Evolutionary conservation across 306 rosid species (phyloP).

Genomic region (Mimosa pudica): DNA sequence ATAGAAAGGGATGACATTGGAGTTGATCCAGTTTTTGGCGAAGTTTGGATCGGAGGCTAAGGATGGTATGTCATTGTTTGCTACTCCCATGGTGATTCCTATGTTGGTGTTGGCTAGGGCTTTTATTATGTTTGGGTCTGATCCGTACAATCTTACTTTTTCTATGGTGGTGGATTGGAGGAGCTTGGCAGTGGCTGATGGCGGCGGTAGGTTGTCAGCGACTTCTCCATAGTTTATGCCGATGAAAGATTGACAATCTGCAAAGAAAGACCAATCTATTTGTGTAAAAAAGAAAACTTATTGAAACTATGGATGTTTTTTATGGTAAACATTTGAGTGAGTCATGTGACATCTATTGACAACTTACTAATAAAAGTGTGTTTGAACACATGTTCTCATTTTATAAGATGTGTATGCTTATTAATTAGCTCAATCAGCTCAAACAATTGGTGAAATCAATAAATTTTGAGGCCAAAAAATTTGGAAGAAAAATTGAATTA

Average conservation of each 20-base stretch:
- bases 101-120: constrained; percentile 87
- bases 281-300: background rate
- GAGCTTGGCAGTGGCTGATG: constrained; percentile 80
- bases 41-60: constrained; percentile 75
- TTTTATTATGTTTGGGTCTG: constrained; percentile 83
- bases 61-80: constrained; percentile 80
- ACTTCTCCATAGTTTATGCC: constrained; percentile 93
- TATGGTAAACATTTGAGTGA: too few species aligned
- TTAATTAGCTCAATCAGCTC: too few species aligned
- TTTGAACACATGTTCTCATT: too few species aligned
- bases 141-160: constrained; percentile 84
- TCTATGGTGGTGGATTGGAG: constrained; percentile 81
- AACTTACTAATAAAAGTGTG: too few species aligned
- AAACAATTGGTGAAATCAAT: too few species aligned
- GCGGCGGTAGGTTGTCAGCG: constrained; percentile 90
- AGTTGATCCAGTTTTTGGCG: constrained; percentile 70
- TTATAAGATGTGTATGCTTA: too few species aligned
- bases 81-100: constrained; percentile 85
- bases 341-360: too few species aligned
- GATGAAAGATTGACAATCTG: constrained; percentile 77
- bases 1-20: constrained; percentile 72
- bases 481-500: background rate
- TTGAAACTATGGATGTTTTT: too few species aligned
- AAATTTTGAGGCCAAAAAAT: background rate
- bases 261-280: background rate